Evolutionary conservation across 441 rosid species (phyloP).

Genomic region (Pelargonium citronellum): DNA sequence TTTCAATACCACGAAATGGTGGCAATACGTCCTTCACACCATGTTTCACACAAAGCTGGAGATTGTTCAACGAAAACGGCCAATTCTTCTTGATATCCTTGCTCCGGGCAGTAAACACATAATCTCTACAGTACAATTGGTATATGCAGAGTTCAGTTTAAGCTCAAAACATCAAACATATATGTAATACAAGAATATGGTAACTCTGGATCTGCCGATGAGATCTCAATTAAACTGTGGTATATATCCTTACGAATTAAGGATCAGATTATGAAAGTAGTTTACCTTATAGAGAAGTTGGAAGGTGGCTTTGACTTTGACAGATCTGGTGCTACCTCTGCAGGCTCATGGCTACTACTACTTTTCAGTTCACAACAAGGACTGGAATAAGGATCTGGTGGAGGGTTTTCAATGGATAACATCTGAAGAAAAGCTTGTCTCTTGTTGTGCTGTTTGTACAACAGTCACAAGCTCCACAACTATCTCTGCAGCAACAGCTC

Average conservation of each 20-base stretch:
- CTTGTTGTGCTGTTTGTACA: conserved; percentile 56
- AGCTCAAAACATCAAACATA: neutral
- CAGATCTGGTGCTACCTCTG: conserved; percentile 50
- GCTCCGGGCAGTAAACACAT: conserved; percentile 64
- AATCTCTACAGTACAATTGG: conserved; percentile 58
- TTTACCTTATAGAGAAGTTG: conserved; percentile 85
- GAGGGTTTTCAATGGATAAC: conserved; percentile 78
- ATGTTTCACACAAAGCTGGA: conserved; percentile 75
- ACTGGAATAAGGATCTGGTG: conserved; percentile 68
- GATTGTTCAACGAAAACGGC: conserved; percentile 79
- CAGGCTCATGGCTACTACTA: conserved; percentile 43
- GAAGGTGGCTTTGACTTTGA: conserved; percentile 34
- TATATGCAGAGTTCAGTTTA: no score
- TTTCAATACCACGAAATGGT: conserved; percentile 58
- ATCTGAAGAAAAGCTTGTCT: conserved; percentile 76
- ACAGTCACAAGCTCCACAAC: conserved; percentile 56
- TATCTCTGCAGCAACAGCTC: conserved; percentile 22
- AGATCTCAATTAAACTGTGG: neutral
- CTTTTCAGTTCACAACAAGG: conserved; percentile 37
- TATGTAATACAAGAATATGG: conserved; percentile 14
- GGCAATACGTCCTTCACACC: conserved; percentile 83
- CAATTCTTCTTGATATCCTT: conserved; percentile 73
- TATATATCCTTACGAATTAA: neutral
- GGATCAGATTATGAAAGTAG: conserved; percentile 14
- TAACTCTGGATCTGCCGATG: conserved; percentile 1